Conservation (phyloP, 2,329 filamentous ascomycete species). For the Talaromyces piceae region DNA sequence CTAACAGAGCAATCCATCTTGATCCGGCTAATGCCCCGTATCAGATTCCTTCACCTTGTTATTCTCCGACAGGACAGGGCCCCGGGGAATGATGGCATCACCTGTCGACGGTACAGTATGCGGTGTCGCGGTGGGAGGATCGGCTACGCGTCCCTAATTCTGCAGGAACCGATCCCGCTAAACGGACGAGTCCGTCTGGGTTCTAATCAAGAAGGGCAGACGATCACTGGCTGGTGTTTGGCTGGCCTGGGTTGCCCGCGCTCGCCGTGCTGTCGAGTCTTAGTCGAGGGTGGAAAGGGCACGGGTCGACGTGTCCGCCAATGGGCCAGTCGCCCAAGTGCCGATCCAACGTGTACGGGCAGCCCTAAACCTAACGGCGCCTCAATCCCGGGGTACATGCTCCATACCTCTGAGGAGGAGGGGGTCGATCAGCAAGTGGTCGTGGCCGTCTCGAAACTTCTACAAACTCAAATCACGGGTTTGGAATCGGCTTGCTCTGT, state of each 20-base stretch:
- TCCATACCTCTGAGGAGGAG: background rate
- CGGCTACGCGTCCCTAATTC: background rate
- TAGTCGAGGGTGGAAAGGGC: background rate
- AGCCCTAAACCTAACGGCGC: background rate
- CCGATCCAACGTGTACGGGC: background rate
- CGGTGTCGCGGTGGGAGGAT: no score
- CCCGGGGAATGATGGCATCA: background rate
- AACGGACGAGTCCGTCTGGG: background rate
- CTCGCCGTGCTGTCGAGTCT: no score
- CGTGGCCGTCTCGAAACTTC: background rate
- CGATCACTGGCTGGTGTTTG: background rate
- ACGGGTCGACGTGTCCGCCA: background rate
- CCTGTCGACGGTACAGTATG: background rate
- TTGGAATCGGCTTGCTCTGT: background rate
- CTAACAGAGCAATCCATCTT: background rate
- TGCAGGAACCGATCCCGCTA: slow-evolving; percentile 1
- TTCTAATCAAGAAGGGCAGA: background rate
- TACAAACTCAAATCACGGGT: background rate
- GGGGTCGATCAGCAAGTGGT: background rate
- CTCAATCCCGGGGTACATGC: background rate
- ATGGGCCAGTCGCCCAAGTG: background rate
- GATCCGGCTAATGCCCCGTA: background rate
- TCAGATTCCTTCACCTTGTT: background rate
- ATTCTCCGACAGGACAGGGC: background rate
- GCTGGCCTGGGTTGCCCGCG: no score